Evolutionary conservation across 1,139 yeast species (phyloP), one percentile per base, ranked within the genome.

Genomic region (Yamadazyma triangularis): DNA sequence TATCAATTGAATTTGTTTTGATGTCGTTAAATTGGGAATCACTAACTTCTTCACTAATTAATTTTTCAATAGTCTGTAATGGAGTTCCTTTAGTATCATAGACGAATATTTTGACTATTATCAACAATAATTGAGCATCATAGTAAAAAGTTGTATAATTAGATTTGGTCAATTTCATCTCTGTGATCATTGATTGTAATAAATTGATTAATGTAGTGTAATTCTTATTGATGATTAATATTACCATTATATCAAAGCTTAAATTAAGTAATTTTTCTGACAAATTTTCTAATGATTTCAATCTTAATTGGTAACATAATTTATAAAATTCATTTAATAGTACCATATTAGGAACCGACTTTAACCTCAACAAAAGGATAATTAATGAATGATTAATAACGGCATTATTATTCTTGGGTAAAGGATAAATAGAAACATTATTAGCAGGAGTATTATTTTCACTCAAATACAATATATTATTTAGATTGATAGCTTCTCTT

Each of bases 301-400:
- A 44, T 22, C 73, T 37, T 24, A 60, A 38, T 35, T 64, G 72
- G 37, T 65, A 66, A 25, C 60, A 56, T 18, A 66, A 45, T 40
- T 66, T 64, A 46, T 64, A 66, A 27, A 64, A 41, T 34, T 67
- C 73, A 34, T 64, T 64, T 23, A 64, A 54, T 18, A 64, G 41
- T 23, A 49, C 49, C 43, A 62, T 30, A 34, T 56, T 63, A 10
- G 72, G 70, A 3, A 53, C 44, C n/a, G 66, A 56, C 38, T 64
- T 64, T 34, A 67, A 49, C 25, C 70, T 43, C 13, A 66, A 45
- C 14, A 67, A 36, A 12, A 64, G 42, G n/a, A 61, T 38, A 15
- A 64, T 48, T 13, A 45, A 28, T 11, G 29, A 23, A 24, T 44
- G 45, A 21, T 50, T 43, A 3, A 44, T 39, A 3, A 31, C 19